Percentiles rank a stretch among this genome's conserved stretches.
These are phyloP conservation scores for Mallotus japonicus DNA, from an alignment of 441 rosid species.

Conservation along the genomic window DNA sequence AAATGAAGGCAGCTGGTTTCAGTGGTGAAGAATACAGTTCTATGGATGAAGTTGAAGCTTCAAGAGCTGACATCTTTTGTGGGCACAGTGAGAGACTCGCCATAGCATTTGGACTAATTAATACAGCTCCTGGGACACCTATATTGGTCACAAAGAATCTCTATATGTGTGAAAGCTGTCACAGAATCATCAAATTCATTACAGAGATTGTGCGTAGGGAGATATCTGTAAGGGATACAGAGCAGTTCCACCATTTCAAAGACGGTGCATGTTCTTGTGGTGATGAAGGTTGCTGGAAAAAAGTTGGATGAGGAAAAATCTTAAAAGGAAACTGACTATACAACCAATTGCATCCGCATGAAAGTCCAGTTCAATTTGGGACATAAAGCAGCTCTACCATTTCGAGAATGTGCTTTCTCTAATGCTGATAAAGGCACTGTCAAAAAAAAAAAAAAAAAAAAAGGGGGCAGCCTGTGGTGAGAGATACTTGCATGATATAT, in stretches of 20 bases:
- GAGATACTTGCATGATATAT: background rate
- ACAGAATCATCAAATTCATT: constrained; percentile 63
- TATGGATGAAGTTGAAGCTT: constrained; percentile 44
- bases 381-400: constrained; percentile 1
- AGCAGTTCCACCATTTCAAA: constrained; percentile 77
- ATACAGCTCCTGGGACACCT: constrained; percentile 86
- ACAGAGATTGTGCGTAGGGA: constrained; percentile 81
- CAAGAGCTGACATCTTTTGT: constrained; percentile 74
- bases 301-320: constrained; percentile 17
- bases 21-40: constrained; percentile 34
- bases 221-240: constrained; percentile 79
- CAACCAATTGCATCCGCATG: background rate
- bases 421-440: no score
- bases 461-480: background rate
- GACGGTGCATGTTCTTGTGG: constrained; percentile 88
- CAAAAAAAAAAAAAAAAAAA: background rate
- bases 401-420: background rate
- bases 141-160: constrained; percentile 91
- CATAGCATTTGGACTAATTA: constrained; percentile 70
- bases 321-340: background rate
- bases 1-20: constrained; percentile 54
- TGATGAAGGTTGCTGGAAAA: constrained; percentile 44
- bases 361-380: background rate
- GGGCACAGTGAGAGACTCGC: constrained; percentile 94
- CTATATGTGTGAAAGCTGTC: constrained; percentile 76